These are phyloP conservation scores for Diddensiella transvaalensis DNA, from an alignment of 805 yeast species.

Conservation along the genomic window DNA sequence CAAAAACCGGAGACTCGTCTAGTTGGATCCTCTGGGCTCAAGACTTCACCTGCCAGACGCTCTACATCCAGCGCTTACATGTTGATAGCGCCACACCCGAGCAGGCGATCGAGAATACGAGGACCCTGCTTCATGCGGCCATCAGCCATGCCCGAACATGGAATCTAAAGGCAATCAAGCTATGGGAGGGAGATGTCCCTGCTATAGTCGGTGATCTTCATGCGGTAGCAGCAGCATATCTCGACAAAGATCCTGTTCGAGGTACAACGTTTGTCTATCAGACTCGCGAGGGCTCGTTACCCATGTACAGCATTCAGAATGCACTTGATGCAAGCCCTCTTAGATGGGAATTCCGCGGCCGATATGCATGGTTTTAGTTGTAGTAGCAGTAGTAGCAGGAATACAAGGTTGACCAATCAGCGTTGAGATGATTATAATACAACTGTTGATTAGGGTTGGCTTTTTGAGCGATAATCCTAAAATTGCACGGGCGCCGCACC, in stretches of 20 bases:
- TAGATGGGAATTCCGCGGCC: conserved; percentile 44
- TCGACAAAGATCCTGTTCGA: not conserved
- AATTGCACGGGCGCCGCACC: no score
- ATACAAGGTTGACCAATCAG: not conserved
- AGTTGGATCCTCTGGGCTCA: conserved; percentile 30
- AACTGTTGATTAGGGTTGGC: no score
- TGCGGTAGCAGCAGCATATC: not conserved
- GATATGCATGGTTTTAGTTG: conserved; percentile 52
- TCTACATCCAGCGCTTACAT: conserved; percentile 22
- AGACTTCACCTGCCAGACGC: conserved; percentile 21
- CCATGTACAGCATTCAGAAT: conserved; percentile 34
- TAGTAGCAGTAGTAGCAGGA: no score
- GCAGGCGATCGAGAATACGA: conserved; percentile 33
- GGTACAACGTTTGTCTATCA: conserved; percentile 3
- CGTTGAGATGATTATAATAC: no score
- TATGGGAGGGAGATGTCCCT: conserved; percentile 43
- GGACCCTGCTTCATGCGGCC: conserved; percentile 23
- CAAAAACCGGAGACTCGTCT: conserved; percentile 17
- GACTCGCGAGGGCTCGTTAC: conserved; percentile 31
- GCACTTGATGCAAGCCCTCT: conserved; percentile 18
- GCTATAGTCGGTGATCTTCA: conserved; percentile 2
- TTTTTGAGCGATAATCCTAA: no score
- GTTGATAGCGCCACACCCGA: conserved; percentile 15
- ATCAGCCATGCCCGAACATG: conserved; percentile 34
- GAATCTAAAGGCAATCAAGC: conserved; percentile 28